phyloP scores from a whole-genome alignment of 768 basidiomycete genomes.

The Leucocoprinus birnbaumii region DNA sequence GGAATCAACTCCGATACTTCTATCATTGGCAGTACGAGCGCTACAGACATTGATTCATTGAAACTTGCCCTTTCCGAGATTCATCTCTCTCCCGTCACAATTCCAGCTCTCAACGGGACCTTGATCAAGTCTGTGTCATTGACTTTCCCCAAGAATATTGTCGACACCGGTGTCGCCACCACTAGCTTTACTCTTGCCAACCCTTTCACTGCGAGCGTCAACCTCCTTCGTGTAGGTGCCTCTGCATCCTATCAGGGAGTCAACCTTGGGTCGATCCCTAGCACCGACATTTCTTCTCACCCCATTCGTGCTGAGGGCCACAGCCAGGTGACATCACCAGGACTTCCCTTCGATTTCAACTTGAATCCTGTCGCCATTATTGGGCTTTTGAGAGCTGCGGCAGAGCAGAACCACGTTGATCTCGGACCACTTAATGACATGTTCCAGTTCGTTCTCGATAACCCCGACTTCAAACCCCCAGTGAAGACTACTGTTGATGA shows the following conservation, averaged over 20 bases:
- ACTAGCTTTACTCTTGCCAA: constrained; percentile 57
- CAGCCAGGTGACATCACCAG: constrained; percentile 50
- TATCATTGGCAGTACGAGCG: constrained; percentile 51
- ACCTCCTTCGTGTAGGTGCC: constrained; percentile 51
- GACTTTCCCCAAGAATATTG: constrained; percentile 60
- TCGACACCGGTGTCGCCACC: constrained; percentile 56
- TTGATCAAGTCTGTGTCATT: constrained; percentile 55
- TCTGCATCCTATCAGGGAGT: constrained; percentile 53
- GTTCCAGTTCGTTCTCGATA: constrained; percentile 50
- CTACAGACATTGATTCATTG: constrained; percentile 61
- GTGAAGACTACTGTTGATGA: constrained; percentile 56
- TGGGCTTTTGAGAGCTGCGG: constrained; percentile 45
- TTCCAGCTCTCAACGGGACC: constrained; percentile 62
- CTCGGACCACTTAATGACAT: constrained; percentile 57
- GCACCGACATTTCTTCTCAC: constrained; percentile 48
- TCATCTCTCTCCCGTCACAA: constrained; percentile 54
- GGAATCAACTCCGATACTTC: constrained; percentile 52
- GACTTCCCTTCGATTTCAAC: constrained; percentile 62
- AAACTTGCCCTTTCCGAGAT: constrained; percentile 60
- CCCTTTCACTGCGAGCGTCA: constrained; percentile 73
- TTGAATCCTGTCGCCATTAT: constrained; percentile 62
- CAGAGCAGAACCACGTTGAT: constrained; percentile 51
- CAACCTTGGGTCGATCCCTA: constrained; percentile 55
- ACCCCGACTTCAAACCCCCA: constrained; percentile 48
- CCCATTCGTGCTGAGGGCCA: constrained; percentile 64